These are phyloP conservation scores for Perilla frutescens DNA, from an alignment of 257 asterid species.

Conservation along the genomic window DNA sequence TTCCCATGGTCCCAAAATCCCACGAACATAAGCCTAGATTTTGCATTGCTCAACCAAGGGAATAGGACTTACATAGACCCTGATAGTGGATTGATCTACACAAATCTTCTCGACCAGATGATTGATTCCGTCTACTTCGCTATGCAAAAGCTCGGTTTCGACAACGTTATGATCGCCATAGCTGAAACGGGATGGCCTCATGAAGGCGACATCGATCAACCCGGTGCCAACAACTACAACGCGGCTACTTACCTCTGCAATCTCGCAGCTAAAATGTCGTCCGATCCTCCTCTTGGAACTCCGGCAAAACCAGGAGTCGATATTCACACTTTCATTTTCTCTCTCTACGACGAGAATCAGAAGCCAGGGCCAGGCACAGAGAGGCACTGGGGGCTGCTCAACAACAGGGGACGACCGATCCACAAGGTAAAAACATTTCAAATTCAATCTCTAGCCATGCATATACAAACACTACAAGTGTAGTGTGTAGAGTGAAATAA, in stretches of 20 bases:
- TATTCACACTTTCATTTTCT: conserved; percentile 65
- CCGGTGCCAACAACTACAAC: conserved; percentile 65
- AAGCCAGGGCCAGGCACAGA: conserved; percentile 69
- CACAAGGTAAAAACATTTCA: conserved; percentile 46
- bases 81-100: conserved; percentile 54
- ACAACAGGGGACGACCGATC: conserved; percentile 45
- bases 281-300: conserved; percentile 60
- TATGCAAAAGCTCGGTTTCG: conserved; percentile 57
- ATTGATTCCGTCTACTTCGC: conserved; percentile 67
- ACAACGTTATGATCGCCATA: conserved; percentile 44
- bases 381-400: conserved; percentile 76
- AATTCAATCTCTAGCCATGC: too few species aligned
- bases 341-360: conserved; percentile 67
- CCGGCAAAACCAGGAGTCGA: conserved; percentile 67
- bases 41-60: conserved; percentile 52
- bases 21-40: conserved; percentile 46
- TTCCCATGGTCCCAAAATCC: conserved; percentile 65
- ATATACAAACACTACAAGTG: too few species aligned
- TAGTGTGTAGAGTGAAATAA: too few species aligned
- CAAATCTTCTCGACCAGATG: conserved; percentile 76
- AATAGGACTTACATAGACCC: conserved; percentile 48
- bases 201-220: conserved; percentile 71
- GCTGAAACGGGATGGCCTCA: conserved; percentile 92
- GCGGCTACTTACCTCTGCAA: conserved; percentile 71
- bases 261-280: conserved; percentile 48